Base-by-base conservation (phyloP, 768 basidiomycete species). In the Mycena venus region DNA sequence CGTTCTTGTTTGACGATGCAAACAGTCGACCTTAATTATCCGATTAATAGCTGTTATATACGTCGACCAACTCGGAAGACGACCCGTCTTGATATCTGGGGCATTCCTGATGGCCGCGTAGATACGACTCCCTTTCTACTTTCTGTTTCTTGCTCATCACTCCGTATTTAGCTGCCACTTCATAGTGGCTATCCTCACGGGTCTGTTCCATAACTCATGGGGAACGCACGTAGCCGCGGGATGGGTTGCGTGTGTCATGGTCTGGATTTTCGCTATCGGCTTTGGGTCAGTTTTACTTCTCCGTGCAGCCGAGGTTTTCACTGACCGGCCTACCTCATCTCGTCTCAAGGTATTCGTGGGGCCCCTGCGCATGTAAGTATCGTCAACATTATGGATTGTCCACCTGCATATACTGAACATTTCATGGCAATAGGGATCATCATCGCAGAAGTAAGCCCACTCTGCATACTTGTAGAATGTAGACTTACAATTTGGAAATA, bases 291-390 rank as follows among this genome's bases (percentile, higher is more conserved):
- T 53, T 17, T 65, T 63, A n/a, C n/a, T 21, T 21, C 21, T 19
- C 14, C 23, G 34, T 8, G 19, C 27, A 36, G 14, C n/a, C 36
- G n/a, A 31, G 27, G 5, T 21, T 36, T 58, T 44, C 10, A 36
- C 27, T 58, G 21, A 36, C 25, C 64, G 36, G 42, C 15, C 44
- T 29, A 34, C 21, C n/a, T n/a, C n/a, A n/a, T n/a, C n/a, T n/a
- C n/a, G n/a, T 94, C 94, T 32, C 21, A 78, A 94, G 94, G 56
- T 94, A 93, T 78, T 92, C 91, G 69, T 95, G 94, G 94, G 94
- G 90, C 36, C 93, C 93, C 15, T 92, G 92, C 78, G 87, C 92
- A 14, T 95, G 94, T 68, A 68, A 27, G 64, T 15, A 31, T 27
- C 31, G 19, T 47, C 34, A 8, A 6, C 31, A 44, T 42, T 36